phyloP scores from a whole-genome alignment of 2,329 filamentous ascomycete species.

The Septoria linicola region DNA sequence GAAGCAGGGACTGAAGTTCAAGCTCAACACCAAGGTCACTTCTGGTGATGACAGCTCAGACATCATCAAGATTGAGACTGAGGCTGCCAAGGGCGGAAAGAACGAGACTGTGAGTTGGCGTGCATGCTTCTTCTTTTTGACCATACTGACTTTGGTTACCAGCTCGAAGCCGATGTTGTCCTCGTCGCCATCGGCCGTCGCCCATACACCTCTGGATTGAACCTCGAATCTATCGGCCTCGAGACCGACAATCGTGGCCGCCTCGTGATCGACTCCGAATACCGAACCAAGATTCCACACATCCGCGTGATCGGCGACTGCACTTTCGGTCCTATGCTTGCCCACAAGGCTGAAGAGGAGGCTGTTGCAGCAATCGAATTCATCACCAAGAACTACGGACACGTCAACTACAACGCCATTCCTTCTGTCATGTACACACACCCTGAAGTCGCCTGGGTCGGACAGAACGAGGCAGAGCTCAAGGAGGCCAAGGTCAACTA shows the following conservation, averaged over 20 bases:
- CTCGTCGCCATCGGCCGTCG: slow-evolving; percentile 95
- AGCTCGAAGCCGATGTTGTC: slow-evolving; percentile 93
- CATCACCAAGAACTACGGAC: slow-evolving; percentile 95
- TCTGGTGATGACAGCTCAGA: slow-evolving; percentile 78
- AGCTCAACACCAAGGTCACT: slow-evolving; percentile 92
- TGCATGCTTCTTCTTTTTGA: neutral
- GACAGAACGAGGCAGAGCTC: slow-evolving; percentile 93
- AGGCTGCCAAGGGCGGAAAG: slow-evolving; percentile 96
- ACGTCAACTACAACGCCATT: slow-evolving; percentile 98
- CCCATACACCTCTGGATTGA: slow-evolving; percentile 88
- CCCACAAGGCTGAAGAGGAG: slow-evolving; percentile 99
- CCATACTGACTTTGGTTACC: slow-evolving; percentile 27
- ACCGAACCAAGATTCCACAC: slow-evolving; percentile 95
- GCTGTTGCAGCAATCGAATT: slow-evolving; percentile 92
- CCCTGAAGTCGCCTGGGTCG: slow-evolving; percentile 97
- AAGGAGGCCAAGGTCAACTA: slow-evolving; percentile 89
- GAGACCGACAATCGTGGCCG: slow-evolving; percentile 91
- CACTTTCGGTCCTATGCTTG: slow-evolving; percentile 93
- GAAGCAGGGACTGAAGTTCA: slow-evolving; percentile 98
- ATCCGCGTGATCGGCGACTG: slow-evolving; percentile 95
- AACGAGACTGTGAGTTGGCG: slow-evolving; percentile 69
- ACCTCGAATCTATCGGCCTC: slow-evolving; percentile 88
- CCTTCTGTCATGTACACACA: slow-evolving; percentile 99
- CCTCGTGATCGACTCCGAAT: slow-evolving; percentile 96
- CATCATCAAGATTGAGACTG: slow-evolving; percentile 76